Evolutionary conservation across 371 early-diverging fungal genomes (phyloP), one percentile per base, ranked within the genome.

Genomic region (Funneliformis caledonium): DNA sequence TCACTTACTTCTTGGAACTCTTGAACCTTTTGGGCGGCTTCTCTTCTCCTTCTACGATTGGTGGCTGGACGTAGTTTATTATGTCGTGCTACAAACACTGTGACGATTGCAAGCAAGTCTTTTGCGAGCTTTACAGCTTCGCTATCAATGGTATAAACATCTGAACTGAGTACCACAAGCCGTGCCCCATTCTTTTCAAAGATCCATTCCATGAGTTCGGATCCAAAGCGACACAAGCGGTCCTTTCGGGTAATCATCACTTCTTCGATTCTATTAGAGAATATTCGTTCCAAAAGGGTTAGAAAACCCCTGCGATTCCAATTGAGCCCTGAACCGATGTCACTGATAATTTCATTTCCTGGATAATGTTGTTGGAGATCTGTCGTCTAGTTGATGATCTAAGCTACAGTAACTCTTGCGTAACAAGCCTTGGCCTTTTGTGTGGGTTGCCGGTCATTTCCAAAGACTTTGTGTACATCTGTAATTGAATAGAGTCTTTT

Each of bases 401-500:
- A 31, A 26, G 0, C 26, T 26, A 26, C 26, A 26, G 26, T 26
- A 26, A 26, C 26, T 26, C 26, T 26, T 26, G 26, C 26, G 26
- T 26, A 26, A 26, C 26, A 26, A 9, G 19, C 69, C 10, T 43
- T 69, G 31, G 69, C 19, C 69, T 43, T 69, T 69, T 69, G 69
- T 42, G 69, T 26, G 69, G 31, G 26, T 26, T 26, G 26, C 26
- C 26, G 26, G 26, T 26, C 26, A 26, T 26, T 26, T 26, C 26
- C 26, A 26, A 26, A 26, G 26, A 26, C 16, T 69, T 42, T 69
- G 42, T 69, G 69, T n/a, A 69, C 42, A 42, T 69, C 69, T 69
- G 69, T 69, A 69, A 69, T 69, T 69, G 69, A 69, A 69, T 69
- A 69, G 69, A 69, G 3, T 69, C 69, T 3, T 69, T 69, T 69